Evolutionary conservation across 805 yeast genomes (phyloP), one percentile per base, ranked within the genome.

Genomic region (Wickerhamiella allomyrinae): DNA sequence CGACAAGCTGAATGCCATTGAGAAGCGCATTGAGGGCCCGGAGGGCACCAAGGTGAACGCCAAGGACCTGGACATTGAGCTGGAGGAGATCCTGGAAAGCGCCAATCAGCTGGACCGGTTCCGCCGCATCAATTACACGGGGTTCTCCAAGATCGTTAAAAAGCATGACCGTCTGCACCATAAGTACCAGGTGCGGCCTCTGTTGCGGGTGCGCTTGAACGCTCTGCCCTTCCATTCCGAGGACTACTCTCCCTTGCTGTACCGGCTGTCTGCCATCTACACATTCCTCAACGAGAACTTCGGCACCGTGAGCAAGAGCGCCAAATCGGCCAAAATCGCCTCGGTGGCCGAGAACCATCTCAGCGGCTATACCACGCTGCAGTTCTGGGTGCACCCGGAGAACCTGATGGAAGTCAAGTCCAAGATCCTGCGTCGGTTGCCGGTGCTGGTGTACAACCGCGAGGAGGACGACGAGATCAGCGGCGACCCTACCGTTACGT

Each of bases 361-460:
- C 43, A 55, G 54, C 68, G 61, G 57, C 21, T 61, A 57, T 49
- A 60, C 66, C 17, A 77, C 84, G 13, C 77, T 79, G 62, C 85
- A 83, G 63, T 89, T 89, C 61, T 89, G 98, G 98, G 72, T 91
- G 35, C 97, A 89, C 59, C 87, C 89, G n/a, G 98, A 91, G 53
- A 82, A 85, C 58, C 59, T 91, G 58, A 87, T 89, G 95, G 97
- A 89, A 64, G 95, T 87, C 43, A 89, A 89, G 66, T 85, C 97
- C n/a, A 77, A 86, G 46, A 83, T 89, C 50, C 72, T 89, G 57
- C 79, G 97, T 59, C 94, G 85, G 55, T 72, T 89, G 50, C 98
- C 98, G 1, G 94, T 87, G 5, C 70, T 89, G 48, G 81, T 89
- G 38, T 91, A 86, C 49, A 67, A 70, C 50, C 69, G 63, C 39